These are phyloP conservation scores for Yamadazyma akitaensis DNA, from an alignment of 805 yeast species.

Conservation along the genomic window DNA sequence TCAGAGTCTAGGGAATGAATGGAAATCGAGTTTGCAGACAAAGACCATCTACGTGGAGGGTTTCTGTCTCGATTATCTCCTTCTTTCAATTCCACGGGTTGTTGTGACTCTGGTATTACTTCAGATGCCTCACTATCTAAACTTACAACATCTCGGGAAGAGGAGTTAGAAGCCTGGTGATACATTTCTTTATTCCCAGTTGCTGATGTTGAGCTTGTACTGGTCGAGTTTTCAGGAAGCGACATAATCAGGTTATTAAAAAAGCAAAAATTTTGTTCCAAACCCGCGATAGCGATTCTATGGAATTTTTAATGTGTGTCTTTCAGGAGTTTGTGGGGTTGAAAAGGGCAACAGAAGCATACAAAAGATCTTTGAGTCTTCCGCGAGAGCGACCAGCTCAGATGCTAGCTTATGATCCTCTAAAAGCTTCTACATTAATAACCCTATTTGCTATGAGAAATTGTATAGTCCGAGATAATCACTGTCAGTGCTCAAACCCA, in stretches of 20 bases:
- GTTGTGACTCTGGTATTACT: background rate
- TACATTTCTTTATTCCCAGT: background rate
- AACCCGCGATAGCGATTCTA: too few species aligned
- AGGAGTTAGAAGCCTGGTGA: background rate
- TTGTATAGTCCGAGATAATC: too few species aligned
- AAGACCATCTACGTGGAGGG: conserved; percentile 2
- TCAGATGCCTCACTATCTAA: conserved; percentile 2
- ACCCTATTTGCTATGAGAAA: too few species aligned
- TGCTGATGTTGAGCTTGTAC: background rate
- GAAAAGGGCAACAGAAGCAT: too few species aligned
- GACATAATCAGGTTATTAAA: background rate
- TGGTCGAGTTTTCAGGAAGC: background rate
- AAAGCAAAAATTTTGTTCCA: too few species aligned
- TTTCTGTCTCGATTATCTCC: background rate
- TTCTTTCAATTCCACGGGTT: background rate
- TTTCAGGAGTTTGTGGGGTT: too few species aligned
- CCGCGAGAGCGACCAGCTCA: too few species aligned
- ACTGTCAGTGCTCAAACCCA: too few species aligned
- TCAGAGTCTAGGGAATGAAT: conserved; percentile 8
- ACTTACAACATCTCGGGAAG: conserved; percentile 4
- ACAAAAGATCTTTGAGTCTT: too few species aligned
- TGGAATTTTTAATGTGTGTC: too few species aligned
- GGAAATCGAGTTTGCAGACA: conserved; percentile 5
- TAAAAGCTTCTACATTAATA: too few species aligned
- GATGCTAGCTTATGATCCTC: too few species aligned